Evolutionary conservation across 768 basidiomycete species (phyloP).

Genomic region (Tricholomella constricta): DNA sequence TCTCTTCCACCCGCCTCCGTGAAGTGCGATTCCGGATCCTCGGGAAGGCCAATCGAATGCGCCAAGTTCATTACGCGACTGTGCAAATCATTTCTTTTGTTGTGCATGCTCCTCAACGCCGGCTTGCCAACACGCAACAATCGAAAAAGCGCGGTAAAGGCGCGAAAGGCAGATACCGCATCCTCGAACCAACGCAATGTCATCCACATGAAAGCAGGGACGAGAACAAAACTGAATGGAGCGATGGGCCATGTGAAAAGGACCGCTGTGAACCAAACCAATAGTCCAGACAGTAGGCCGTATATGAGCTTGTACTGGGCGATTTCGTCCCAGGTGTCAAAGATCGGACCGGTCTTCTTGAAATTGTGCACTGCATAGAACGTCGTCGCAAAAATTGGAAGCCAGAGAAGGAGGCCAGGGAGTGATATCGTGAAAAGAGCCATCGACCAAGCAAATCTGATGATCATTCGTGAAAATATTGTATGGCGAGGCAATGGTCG

Average conservation of each 20-base stretch:
- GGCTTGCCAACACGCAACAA: conserved; percentile 63
- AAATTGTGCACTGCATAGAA: conserved; percentile 72
- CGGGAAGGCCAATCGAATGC: conserved; percentile 58
- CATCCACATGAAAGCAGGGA: conserved; percentile 88
- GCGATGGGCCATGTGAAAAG: conserved; percentile 65
- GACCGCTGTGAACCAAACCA: conserved; percentile 61
- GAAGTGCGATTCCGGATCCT: conserved; percentile 71
- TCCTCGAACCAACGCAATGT: conserved; percentile 88
- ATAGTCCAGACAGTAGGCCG: conserved; percentile 71
- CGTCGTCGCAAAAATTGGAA: conserved; percentile 74
- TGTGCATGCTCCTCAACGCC: conserved; percentile 55
- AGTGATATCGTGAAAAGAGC: conserved; percentile 66
- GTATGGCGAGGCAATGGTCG: conserved; percentile 55
- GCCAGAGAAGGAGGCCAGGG: conserved; percentile 82
- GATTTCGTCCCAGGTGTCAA: conserved; percentile 89
- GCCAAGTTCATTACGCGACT: conserved; percentile 70
- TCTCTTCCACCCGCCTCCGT: conserved; percentile 57
- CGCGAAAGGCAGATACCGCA: conserved; percentile 76
- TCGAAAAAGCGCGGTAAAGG: conserved; percentile 60
- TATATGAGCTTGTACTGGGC: conserved; percentile 88
- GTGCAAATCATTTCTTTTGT: conserved; percentile 58
- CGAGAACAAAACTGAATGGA: conserved; percentile 53
- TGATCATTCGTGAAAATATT: conserved; percentile 62
- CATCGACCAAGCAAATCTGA: conserved; percentile 66
- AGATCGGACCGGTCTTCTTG: conserved; percentile 79